Evolutionary conservation across 805 yeast genomes (phyloP).

Genomic region (Zygosaccharomyces bisporus): DNA sequence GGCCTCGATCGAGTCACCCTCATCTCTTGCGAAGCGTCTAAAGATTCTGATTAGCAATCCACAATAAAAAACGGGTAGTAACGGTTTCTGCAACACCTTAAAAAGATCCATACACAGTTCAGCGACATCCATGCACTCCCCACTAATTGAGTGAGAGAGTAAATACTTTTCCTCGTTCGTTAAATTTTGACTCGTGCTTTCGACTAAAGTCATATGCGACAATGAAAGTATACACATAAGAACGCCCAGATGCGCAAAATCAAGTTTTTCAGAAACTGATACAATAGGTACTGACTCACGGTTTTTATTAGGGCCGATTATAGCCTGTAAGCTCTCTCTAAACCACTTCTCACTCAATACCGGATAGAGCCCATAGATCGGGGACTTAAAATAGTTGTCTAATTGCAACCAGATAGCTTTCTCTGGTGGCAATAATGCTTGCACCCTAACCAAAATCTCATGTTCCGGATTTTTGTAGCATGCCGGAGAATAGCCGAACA

Average conservation of each 20-base stretch:
- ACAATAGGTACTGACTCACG: constrained; percentile 37
- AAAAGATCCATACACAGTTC: constrained; percentile 55
- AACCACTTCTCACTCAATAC: constrained; percentile 41
- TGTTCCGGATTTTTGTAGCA: constrained; percentile 22
- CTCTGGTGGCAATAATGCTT: constrained; percentile 41
- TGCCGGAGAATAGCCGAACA: constrained; percentile 15
- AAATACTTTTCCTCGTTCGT: constrained; percentile 38
- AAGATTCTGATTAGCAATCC: constrained; percentile 50
- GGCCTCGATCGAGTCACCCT: constrained; percentile 52
- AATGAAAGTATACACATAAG: constrained; percentile 45
- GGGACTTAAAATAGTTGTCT: constrained; percentile 42
- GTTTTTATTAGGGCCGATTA: constrained; percentile 39
- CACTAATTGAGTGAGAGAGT: constrained; percentile 44
- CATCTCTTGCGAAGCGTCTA: constrained; percentile 49
- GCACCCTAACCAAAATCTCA: constrained; percentile 31
- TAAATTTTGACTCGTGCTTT: constrained; percentile 29
- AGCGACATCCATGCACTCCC: constrained; percentile 46
- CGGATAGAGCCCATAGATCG: constrained; percentile 47
- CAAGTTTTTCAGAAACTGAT: constrained; percentile 42
- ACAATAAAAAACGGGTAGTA: constrained; percentile 52
- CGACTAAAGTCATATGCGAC: constrained; percentile 41
- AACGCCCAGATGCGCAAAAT: constrained; percentile 47
- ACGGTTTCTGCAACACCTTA: constrained; percentile 45
- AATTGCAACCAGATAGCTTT: constrained; percentile 45
- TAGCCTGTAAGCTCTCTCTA: constrained; percentile 32